These are phyloP conservation scores for Blastobotrys elegans DNA, from an alignment of 1,139 yeast genomes.

Conservation along the genomic window DNA sequence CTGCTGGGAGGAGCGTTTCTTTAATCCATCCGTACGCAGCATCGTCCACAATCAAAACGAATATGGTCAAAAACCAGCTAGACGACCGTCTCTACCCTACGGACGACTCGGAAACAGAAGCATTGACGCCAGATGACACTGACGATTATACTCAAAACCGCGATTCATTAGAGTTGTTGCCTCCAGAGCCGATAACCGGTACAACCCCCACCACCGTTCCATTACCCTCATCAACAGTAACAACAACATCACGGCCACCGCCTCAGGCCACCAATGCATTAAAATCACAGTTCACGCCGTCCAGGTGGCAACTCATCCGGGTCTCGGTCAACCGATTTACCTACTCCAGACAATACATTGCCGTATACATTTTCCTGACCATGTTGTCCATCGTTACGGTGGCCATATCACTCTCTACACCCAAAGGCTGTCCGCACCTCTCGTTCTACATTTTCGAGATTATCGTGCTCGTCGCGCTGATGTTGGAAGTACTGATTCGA, in stretches of 20 bases:
- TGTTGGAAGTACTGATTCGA: constrained; percentile 18
- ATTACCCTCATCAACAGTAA: neutral
- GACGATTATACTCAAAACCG: neutral
- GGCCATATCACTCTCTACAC: constrained; percentile 18
- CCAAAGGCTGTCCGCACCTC: constrained; percentile 20
- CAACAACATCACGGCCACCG: neutral
- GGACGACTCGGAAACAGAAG: neutral
- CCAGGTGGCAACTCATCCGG: constrained; percentile 17
- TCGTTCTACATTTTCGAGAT: constrained; percentile 14
- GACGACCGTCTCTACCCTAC: constrained; percentile 9
- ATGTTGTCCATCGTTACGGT: constrained; percentile 19
- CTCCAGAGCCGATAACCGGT: constrained; percentile 1
- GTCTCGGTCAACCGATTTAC: constrained; percentile 21
- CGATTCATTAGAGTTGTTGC: constrained; percentile 4
- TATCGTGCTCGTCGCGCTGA: constrained; percentile 18
- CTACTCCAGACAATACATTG: constrained; percentile 19
- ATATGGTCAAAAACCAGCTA: constrained; percentile 5
- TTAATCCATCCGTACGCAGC: too few relatives aligned
- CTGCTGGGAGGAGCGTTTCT: too few relatives aligned
- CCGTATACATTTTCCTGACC: constrained; percentile 18
- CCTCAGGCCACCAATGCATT: neutral
- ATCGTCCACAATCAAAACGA: neutral
- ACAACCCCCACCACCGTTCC: neutral
- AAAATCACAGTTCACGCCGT: constrained; percentile 18
- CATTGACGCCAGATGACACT: neutral